Evolutionary conservation across 352 stramenopile species (phyloP), one percentile per base, ranked within the genome.

Genomic region (Pythium periplocum): DNA sequence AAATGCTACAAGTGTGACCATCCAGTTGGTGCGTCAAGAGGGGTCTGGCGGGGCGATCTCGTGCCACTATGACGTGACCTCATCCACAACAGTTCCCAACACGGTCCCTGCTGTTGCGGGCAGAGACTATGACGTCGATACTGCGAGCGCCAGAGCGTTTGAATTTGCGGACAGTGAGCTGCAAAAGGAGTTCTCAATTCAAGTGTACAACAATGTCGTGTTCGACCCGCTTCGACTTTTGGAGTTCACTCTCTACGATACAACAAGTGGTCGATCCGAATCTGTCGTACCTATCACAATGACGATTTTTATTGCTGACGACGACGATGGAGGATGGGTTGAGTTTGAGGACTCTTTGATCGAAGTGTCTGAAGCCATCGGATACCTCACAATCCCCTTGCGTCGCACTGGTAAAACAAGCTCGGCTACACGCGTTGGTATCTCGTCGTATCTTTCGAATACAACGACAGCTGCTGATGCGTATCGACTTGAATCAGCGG

Each of bases 291-390:
- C 61, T 2, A 56, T 43, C 12, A 57, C n/a, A 1, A 50, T 54
- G 4, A 61, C 52, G 11, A 61, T 85, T 7, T 66, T 55, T 2
- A 80, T 88, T 44, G 6, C 48, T 1, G 78, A 88, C 45, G 78
- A 86, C 26, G 78, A 73, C 0, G 78, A 88, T 45, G 75, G 72
- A 30, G 78, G 78, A 3, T 59, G 34, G 44, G 71, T 88, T 36
- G 66, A 66, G 3, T 88, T 88, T 62, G 56, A 32, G 3, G 39
- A 43, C 4, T 38, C 35, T 1, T 46, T 61, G 1, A 26, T 73
- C 1, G 53, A 12, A 0, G 61, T 78, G 1, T 26, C 45, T 6
- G 78, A 88, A 49, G 66, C 61, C 12, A 55, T 45, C 1, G 47
- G 49, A 1, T 46, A 56, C 0, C 4, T 85, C 2, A 48, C 40